These are phyloP conservation scores for Xylariaceae sp. DNA, from an alignment of 2,329 filamentous ascomycete genomes.

Conservation along the genomic window DNA sequence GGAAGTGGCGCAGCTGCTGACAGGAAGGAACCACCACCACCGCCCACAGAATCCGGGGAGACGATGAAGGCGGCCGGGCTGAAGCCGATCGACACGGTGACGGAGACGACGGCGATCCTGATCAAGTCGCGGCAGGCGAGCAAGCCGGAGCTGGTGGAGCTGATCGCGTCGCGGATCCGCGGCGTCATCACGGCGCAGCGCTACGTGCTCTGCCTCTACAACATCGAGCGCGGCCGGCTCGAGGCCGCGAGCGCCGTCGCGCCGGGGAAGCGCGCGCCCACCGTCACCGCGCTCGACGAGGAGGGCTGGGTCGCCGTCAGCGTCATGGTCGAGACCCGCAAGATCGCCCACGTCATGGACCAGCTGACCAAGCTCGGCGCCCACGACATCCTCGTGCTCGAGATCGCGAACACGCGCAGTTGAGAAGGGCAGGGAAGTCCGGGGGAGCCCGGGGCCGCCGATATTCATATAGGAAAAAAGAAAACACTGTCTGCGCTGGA, in stretches of 20 bases:
- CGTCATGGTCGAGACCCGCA: slow-evolving; percentile 86
- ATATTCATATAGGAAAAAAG: too few relatives aligned
- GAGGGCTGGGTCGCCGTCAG: slow-evolving; percentile 91
- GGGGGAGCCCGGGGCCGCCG: too few relatives aligned
- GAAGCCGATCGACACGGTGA: slow-evolving; percentile 88
- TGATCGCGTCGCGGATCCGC: slow-evolving; percentile 79
- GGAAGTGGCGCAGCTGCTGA: not conserved
- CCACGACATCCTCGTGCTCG: slow-evolving; percentile 75
- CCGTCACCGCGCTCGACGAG: slow-evolving; percentile 81
- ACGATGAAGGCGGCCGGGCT: slow-evolving; percentile 96
- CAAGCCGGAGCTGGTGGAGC: slow-evolving; percentile 70
- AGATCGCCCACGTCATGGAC: slow-evolving; percentile 82
- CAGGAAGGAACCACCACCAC: not conserved
- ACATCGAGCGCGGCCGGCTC: slow-evolving; percentile 68
- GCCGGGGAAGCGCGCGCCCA: slow-evolving; percentile 88
- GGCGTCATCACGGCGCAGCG: slow-evolving; percentile 94
- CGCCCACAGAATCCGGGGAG: slow-evolving; percentile 80
- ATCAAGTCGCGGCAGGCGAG: slow-evolving; percentile 84
- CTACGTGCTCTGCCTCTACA: slow-evolving; percentile 95
- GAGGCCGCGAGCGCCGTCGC: slow-evolving; percentile 66
- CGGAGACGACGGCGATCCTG: slow-evolving; percentile 79
- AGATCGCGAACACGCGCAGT: slow-evolving; percentile 62
- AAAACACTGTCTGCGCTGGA: too few relatives aligned
- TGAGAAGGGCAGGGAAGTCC: slow-evolving; percentile 3
- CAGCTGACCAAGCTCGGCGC: slow-evolving; percentile 68